phyloP scores from a whole-genome alignment of 768 basidiomycete species.

The Dendrothele bispora region DNA sequence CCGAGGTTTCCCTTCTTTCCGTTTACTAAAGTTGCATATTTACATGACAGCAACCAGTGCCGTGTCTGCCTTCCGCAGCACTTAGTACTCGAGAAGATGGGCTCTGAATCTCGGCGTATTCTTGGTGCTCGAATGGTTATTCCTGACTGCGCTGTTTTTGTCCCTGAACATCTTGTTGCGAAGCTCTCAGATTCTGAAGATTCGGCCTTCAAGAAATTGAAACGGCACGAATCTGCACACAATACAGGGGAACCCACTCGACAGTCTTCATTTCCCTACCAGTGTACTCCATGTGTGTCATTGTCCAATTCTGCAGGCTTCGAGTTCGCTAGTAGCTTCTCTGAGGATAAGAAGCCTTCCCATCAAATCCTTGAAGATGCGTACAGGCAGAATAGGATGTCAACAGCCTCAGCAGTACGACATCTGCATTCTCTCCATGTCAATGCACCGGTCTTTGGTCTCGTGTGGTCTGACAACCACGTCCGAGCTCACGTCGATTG shows the following conservation, averaged over 20 bases:
- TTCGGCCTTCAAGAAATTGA: conserved; percentile 50
- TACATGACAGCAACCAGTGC: conserved; percentile 51
- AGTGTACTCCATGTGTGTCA: conserved; percentile 48
- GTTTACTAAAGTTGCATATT: background rate
- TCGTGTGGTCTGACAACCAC: conserved; percentile 52
- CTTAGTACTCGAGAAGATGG: conserved; percentile 21
- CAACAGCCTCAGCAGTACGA: conserved; percentile 48
- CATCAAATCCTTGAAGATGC: conserved; percentile 51
- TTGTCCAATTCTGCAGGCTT: conserved; percentile 47
- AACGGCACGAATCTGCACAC: conserved; percentile 34
- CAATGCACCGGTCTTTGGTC: conserved; percentile 47
- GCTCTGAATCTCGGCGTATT: conserved; percentile 32
- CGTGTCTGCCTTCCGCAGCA: conserved; percentile 49
- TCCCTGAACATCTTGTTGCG: conserved; percentile 37
- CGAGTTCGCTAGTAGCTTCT: conserved; percentile 54
- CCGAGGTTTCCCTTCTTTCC: conserved; percentile 1
- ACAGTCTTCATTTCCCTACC: conserved; percentile 49
- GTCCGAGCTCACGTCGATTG: conserved; percentile 60
- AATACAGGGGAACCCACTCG: conserved; percentile 36
- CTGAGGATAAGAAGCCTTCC: conserved; percentile 61
- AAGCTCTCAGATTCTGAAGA: conserved; percentile 41
- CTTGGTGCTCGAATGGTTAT: conserved; percentile 45
- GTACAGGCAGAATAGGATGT: conserved; percentile 58
- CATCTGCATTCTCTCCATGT: conserved; percentile 50
- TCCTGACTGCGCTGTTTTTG: conserved; percentile 51